phyloP scores from a whole-genome alignment of 106 monocot genomes.

The Dendrobium catenatum region DNA sequence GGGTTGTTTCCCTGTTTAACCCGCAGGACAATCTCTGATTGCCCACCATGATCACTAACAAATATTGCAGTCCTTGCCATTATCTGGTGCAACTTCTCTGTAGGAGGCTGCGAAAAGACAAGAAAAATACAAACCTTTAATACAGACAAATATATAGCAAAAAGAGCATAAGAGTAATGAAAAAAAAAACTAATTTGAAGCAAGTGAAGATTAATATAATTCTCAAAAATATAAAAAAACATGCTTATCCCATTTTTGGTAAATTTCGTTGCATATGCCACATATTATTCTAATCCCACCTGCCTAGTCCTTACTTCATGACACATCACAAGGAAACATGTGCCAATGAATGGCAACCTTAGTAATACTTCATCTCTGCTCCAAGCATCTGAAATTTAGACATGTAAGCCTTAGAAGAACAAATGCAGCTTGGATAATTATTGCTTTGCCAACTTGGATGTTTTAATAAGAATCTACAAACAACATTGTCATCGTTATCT shows the following conservation, averaged over 20 bases:
- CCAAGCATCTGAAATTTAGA: conserved; percentile 92
- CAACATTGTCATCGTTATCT: conserved; percentile 21
- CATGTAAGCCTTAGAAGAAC: conserved; percentile 76
- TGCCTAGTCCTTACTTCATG: conserved; percentile 74
- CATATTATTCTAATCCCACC: conserved; percentile 76
- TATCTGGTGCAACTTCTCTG: conserved; percentile 93
- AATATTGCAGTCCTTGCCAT: conserved; percentile 85
- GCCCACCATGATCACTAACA: conserved; percentile 80
- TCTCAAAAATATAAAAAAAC: conserved; percentile 6
- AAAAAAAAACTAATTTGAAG: neutral
- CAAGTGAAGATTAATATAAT: neutral
- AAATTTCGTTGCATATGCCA: conserved; percentile 19
- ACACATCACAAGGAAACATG: conserved; percentile 73
- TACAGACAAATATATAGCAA: neutral
- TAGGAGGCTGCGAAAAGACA: conserved; percentile 65
- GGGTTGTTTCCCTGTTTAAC: conserved; percentile 95
- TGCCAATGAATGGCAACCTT: conserved; percentile 73
- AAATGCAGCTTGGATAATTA: conserved; percentile 46
- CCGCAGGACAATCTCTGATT: conserved; percentile 89
- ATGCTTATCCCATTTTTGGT: conserved; percentile 8
- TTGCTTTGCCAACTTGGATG: conserved; percentile 43
- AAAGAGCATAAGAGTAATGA: neutral
- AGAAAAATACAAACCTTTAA: neutral
- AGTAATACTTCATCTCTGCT: conserved; percentile 90
- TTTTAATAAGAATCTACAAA: conserved; percentile 47